Percentiles rank a stretch among this genome's conserved stretches.
phyloP scores from a whole-genome alignment of 2,329 filamentous ascomycete species.

The Cordyceps militaris region DNA sequence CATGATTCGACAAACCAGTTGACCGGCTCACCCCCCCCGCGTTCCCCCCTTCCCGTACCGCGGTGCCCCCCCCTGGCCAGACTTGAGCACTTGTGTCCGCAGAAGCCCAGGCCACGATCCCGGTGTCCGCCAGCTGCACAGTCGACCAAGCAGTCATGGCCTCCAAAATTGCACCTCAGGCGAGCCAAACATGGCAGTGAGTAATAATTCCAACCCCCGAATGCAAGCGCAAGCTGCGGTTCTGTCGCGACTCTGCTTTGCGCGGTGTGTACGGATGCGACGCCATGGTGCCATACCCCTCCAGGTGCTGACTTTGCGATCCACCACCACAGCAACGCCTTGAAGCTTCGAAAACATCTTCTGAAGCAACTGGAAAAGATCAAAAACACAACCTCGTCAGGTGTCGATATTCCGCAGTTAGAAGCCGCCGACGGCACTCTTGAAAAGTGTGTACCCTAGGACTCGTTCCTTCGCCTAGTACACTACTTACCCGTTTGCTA shows the following conservation, averaged over 20 bases:
- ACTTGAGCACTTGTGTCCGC: not conserved
- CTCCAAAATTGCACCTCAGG: constrained; percentile 22
- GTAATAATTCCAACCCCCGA: constrained; percentile 15
- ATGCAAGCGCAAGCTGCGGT: not conserved
- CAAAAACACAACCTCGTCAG: constrained; percentile 28
- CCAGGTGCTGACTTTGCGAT: constrained; percentile 14
- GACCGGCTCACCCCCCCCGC: constrained; percentile 11
- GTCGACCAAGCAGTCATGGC: constrained; percentile 11
- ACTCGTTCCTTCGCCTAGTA: not conserved
- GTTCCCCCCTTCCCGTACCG: constrained; percentile 13
- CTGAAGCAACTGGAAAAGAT: constrained; percentile 37
- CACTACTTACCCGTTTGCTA: constrained; percentile 10
- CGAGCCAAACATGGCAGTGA: constrained; percentile 34
- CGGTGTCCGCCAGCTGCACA: not conserved
- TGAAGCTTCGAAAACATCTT: constrained; percentile 37
- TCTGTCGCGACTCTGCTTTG: not conserved
- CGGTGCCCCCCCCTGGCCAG: not conserved
- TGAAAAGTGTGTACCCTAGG: constrained; percentile 31
- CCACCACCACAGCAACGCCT: constrained; percentile 29
- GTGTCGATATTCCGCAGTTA: constrained; percentile 35
- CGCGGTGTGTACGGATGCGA: not conserved
- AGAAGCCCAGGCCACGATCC: not conserved
- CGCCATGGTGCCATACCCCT: not conserved
- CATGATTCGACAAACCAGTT: constrained; percentile 27
- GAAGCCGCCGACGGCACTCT: constrained; percentile 37